phyloP scores from a whole-genome alignment of 345 rosid genomes.

The Populus simonii region DNA sequence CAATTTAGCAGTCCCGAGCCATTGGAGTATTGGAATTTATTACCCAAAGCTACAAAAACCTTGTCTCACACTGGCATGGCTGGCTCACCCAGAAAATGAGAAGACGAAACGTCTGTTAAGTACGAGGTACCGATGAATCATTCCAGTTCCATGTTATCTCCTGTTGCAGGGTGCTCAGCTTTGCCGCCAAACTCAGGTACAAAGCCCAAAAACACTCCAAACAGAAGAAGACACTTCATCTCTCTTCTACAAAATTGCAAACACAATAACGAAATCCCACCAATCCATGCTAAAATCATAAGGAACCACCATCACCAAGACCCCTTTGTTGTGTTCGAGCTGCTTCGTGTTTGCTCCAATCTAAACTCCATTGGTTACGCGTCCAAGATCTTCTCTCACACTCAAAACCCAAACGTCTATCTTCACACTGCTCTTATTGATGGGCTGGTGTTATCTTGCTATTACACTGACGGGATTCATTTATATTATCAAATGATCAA shows the following conservation, averaged over 20 bases:
- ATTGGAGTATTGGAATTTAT: too few relatives aligned
- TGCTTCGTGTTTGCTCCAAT: slow-evolving; percentile 47
- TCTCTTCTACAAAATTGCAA: slow-evolving; percentile 35
- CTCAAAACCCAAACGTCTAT: slow-evolving; percentile 44
- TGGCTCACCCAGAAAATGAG: too few relatives aligned
- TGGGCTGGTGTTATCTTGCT: slow-evolving; percentile 43
- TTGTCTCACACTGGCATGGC: too few relatives aligned
- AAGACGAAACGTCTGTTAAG: too few relatives aligned
- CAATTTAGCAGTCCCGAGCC: too few relatives aligned
- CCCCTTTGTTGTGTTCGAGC: slow-evolving; percentile 53
- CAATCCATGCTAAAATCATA: slow-evolving; percentile 46
- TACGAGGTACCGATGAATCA: slow-evolving; percentile 7
- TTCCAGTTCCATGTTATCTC: neutral
- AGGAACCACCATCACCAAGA: slow-evolving; percentile 41
- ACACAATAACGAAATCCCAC: slow-evolving; percentile 26
- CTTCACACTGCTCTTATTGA: slow-evolving; percentile 63
- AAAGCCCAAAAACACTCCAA: neutral
- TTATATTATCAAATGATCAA: slow-evolving; percentile 43
- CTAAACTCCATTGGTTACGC: slow-evolving; percentile 47
- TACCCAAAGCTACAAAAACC: too few relatives aligned
- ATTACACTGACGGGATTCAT: slow-evolving; percentile 37
- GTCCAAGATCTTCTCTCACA: slow-evolving; percentile 38
- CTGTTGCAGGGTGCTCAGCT: slow-evolving; percentile 5
- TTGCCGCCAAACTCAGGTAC: slow-evolving; percentile 15
- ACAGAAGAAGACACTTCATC: slow-evolving; percentile 21